Base-by-base conservation (phyloP, 2,329 filamentous ascomycete species). In the Neopestalotiopsis clavispora region DNA sequence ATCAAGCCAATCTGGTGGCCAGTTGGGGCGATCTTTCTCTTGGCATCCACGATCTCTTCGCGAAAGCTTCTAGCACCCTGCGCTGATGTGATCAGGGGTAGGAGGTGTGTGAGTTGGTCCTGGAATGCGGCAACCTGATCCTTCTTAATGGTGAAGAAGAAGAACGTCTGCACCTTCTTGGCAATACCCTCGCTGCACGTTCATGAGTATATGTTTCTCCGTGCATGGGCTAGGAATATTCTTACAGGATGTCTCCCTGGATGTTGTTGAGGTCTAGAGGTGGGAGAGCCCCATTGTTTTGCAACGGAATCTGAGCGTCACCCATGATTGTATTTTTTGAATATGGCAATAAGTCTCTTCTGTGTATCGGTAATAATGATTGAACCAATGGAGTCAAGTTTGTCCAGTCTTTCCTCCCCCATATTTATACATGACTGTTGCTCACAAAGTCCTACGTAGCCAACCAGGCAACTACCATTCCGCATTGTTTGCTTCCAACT, bases 81-180 rank as follows among this genome's bases (percentile, higher is more conserved):
- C 3, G 49, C 42, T n/a, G 45, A 49, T 4, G 63, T 66, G 42
- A 66, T 57, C 7, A 38, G n/a, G 2, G 63, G 63, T 3, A 66
- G 10, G 28, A 66, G 40, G n/a, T 42, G 34, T 20, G 23, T 28
- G 10, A 66, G 30, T 34, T 66, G 63, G 14, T 7, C 23, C 4
- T 30, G 63, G 28, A 66, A 66, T 4, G 17, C 20, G 28, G 63
- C 34, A 40, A 57, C 49, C 13, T 66, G 20, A 14, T 58, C 32
- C 14, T 20, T 20, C 20, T 58, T 66, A n/a, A 66, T 66, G 14
- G 17, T 45, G 30, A 66, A 66, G 63, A 66, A 66, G 49, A 49
- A 57, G 45, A 66, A 66, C 5, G 49, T 58, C 20, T 66, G 17
- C 13, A 28, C 7, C 63, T 66, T 66, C 49, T 66, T 66, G 28